Conservation (phyloP, 2,329 filamentous ascomycete genomes). For the Fusarium vanettenii region DNA sequence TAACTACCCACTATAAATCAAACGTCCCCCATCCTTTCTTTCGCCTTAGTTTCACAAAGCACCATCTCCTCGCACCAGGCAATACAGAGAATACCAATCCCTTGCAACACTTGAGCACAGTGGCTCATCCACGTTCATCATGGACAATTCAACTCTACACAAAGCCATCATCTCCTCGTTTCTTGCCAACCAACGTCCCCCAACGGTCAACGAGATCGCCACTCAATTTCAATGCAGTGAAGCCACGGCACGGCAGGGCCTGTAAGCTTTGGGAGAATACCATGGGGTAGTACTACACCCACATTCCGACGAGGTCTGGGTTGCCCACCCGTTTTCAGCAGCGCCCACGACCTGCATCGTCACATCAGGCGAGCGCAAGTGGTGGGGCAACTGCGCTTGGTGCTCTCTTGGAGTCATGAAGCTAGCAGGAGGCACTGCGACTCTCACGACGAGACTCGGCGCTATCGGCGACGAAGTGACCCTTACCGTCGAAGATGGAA, state of each 20-base stretch:
- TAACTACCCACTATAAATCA: neutral
- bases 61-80: neutral
- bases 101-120: neutral
- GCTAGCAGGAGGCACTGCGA: neutral
- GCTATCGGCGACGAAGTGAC: neutral
- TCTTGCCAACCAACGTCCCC: neutral
- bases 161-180: neutral
- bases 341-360: neutral
- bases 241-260: neutral
- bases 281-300: neutral
- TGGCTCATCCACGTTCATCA: neutral
- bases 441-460: neutral
- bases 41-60: neutral
- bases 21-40: neutral
- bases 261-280: neutral
- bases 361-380: neutral
- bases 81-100: neutral
- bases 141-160: neutral
- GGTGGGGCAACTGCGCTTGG: neutral
- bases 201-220: neutral
- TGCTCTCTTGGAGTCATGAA: neutral
- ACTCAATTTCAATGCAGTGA: neutral
- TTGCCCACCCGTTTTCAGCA: neutral
- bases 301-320: neutral
- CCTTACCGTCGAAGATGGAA: neutral